A percentile compares a stretch with the other conserved stretches of the same genome.
phyloP scores from a whole-genome alignment of 345 rosid species.

The Boechera divaricarpa region DNA sequence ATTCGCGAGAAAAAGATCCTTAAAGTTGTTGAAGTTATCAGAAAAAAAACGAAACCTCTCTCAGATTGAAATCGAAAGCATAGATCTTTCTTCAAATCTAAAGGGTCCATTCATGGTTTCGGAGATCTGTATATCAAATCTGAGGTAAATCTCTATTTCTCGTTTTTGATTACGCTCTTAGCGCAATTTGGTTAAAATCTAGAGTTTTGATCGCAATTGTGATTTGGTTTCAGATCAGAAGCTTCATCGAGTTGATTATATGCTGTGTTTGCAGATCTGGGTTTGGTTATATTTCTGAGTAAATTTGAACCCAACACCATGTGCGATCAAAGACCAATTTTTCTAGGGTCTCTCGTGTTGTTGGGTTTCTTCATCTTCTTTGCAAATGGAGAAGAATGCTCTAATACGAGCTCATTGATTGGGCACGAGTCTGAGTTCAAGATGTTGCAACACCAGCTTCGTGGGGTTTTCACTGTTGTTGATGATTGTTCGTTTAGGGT shows the following conservation, averaged over 20 bases:
- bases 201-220: slow-evolving; percentile 29
- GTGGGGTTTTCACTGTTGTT: slow-evolving; percentile 69
- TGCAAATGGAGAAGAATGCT: slow-evolving; percentile 62
- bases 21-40: background rate
- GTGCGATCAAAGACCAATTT: slow-evolving; percentile 48
- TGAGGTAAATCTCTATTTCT: slow-evolving; percentile 35
- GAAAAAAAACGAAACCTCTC: slow-evolving; percentile 6
- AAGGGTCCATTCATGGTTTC: slow-evolving; percentile 26
- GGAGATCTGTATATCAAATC: slow-evolving; percentile 29
- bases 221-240: slow-evolving; percentile 40
- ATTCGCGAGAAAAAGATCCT: slow-evolving; percentile 23
- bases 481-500: slow-evolving; percentile 88
- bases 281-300: slow-evolving; percentile 47
- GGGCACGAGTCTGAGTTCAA: slow-evolving; percentile 71
- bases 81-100: slow-evolving; percentile 32
- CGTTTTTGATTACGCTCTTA: slow-evolving; percentile 19
- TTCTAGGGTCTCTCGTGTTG: slow-evolving; percentile 50
- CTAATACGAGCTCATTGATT: slow-evolving; percentile 62
- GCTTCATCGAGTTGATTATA: slow-evolving; percentile 39
- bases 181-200: background rate
- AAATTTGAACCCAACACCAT: slow-evolving; percentile 38
- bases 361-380: slow-evolving; percentile 44
- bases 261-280: slow-evolving; percentile 47
- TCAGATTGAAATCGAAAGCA: slow-evolving; percentile 9
- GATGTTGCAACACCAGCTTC: slow-evolving; percentile 89